Evolutionary conservation across 1,284 basidiomycete species (phyloP).

Genomic region (Waitea zeae): DNA sequence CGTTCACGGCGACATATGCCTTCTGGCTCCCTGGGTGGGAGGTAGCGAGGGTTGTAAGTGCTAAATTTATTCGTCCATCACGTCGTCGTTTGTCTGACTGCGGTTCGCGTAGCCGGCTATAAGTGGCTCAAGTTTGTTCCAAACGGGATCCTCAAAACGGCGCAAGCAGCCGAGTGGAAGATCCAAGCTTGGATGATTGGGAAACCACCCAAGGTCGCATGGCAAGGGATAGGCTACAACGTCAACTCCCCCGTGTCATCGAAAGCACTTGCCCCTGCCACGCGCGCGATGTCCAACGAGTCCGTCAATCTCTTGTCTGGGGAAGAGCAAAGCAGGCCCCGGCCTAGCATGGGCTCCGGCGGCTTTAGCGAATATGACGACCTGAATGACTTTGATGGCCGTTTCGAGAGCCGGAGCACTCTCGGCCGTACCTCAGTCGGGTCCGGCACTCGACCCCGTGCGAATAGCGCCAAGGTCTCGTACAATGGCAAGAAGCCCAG

Average conservation of each 20-base stretch:
- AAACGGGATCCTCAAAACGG: slow-evolving; percentile 83
- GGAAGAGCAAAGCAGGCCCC: slow-evolving; percentile 6
- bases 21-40: slow-evolving; percentile 95
- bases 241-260: slow-evolving; percentile 14
- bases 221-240: slow-evolving; percentile 66
- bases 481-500: slow-evolving; percentile 46
- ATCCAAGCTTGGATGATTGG: slow-evolving; percentile 93
- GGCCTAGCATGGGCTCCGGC: slow-evolving; percentile 41
- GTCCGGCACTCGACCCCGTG: slow-evolving; percentile 14
- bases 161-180: slow-evolving; percentile 94
- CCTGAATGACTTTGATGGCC: slow-evolving; percentile 64
- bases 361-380: slow-evolving; percentile 73
- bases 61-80: neutral
- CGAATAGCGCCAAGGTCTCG: slow-evolving; percentile 13
- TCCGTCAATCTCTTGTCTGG: slow-evolving; percentile 3
- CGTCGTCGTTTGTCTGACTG: slow-evolving; percentile 2
- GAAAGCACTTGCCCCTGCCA: slow-evolving; percentile 16
- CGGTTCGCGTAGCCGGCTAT: slow-evolving; percentile 43
- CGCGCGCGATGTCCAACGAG: slow-evolving; percentile 5
- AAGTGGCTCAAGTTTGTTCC: slow-evolving; percentile 97
- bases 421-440: slow-evolving; percentile 21
- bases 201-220: slow-evolving; percentile 73
- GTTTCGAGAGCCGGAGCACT: slow-evolving; percentile 65
- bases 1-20: slow-evolving; percentile 71
- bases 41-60: slow-evolving; percentile 69